These are phyloP conservation scores for Eremochloa ophiuroides DNA, from an alignment of 176 grass and related monocot genomes.

Conservation along the genomic window DNA sequence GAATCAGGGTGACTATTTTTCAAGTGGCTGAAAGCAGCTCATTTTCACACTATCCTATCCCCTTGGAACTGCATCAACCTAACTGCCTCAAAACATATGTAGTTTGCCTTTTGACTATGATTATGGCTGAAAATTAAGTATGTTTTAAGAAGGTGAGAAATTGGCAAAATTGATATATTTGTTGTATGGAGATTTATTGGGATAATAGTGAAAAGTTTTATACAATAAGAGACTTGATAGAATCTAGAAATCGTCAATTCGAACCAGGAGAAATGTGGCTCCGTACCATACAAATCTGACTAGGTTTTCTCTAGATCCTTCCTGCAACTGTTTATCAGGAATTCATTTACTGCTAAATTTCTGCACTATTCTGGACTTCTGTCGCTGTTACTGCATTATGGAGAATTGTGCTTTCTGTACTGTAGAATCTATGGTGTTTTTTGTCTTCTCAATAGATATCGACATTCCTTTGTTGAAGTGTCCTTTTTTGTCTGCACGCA, in stretches of 20 bases:
- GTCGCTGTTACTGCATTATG: background rate
- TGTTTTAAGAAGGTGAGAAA: background rate
- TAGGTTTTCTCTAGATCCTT: background rate
- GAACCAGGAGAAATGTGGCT: background rate
- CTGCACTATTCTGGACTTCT: background rate
- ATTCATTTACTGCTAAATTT: background rate
- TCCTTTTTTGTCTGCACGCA: background rate
- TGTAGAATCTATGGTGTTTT: background rate
- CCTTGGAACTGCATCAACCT: background rate
- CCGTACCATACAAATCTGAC: background rate
- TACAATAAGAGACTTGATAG: background rate
- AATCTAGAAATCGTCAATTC: background rate
- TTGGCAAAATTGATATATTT: background rate
- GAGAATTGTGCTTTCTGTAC: background rate
- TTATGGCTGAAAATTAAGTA: background rate
- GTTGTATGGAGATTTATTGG: background rate
- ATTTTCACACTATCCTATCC: background rate
- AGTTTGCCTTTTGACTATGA: background rate
- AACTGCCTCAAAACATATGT: background rate
- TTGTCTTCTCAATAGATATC: background rate
- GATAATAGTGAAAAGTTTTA: background rate
- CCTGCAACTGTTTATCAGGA: background rate
- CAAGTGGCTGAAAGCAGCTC: background rate
- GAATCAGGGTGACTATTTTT: background rate
- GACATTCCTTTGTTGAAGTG: slow-evolving; percentile 9